Conservation (phyloP, 2,329 filamentous ascomycete species). For the Podosphaera xanthii region DNA sequence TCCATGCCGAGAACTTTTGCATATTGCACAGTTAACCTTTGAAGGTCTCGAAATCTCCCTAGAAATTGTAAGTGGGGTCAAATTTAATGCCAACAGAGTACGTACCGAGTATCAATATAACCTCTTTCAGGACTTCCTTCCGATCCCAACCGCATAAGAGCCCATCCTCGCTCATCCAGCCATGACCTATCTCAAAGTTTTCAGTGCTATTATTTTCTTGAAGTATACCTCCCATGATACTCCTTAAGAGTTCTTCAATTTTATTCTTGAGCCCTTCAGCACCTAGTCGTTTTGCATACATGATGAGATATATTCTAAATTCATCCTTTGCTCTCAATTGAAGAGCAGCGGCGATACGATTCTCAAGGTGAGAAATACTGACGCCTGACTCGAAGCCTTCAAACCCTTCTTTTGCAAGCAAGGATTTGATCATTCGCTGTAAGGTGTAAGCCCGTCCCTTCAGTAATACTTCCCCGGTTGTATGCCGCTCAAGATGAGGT, state of each 20-base stretch:
- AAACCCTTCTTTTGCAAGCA: constrained; percentile 74
- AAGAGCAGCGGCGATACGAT: constrained; percentile 72
- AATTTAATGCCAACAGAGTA: constrained; percentile 7
- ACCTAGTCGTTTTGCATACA: constrained; percentile 91
- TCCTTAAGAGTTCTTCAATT: constrained; percentile 76
- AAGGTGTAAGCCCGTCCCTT: constrained; percentile 82
- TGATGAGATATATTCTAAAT: constrained; percentile 83
- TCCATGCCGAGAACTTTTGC: constrained; percentile 52
- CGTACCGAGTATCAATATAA: constrained; percentile 79
- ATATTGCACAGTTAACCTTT: constrained; percentile 86
- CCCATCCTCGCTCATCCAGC: constrained; percentile 44
- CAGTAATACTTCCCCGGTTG: constrained; percentile 75
- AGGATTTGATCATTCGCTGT: constrained; percentile 71
- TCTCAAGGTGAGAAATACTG: constrained; percentile 86
- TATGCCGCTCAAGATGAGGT: constrained; percentile 79
- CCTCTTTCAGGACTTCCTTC: constrained; percentile 67
- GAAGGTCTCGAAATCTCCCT: constrained; percentile 91
- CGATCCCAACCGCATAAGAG: constrained; percentile 79
- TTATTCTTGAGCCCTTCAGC: constrained; percentile 72
- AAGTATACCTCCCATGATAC: constrained; percentile 50
- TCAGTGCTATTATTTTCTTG: constrained; percentile 28
- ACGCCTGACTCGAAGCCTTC: constrained; percentile 80
- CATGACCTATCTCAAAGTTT: constrained; percentile 23
- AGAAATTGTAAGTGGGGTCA: background rate
- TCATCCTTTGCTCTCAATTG: constrained; percentile 73